Conservation (phyloP, 2,329 filamentous ascomycete species). For the Botryotinia globosa region DNA sequence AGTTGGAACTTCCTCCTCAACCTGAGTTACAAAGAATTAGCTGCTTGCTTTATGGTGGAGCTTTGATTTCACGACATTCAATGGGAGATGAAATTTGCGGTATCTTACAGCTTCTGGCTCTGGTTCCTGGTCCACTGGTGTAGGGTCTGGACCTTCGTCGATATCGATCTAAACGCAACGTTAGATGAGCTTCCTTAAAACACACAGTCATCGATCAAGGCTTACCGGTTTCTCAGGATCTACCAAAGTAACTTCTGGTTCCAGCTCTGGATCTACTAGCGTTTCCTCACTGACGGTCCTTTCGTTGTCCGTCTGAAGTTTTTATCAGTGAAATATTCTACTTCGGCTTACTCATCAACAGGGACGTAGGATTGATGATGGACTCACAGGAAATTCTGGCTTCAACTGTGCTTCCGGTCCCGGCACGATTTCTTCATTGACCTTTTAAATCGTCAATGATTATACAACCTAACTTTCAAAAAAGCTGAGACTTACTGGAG, state of each 20-base stretch:
- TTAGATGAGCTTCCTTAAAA: background rate
- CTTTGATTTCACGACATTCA: background rate
- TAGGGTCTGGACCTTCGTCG: no score
- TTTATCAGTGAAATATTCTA: background rate
- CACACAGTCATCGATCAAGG: background rate
- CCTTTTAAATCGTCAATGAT: background rate
- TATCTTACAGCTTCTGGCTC: background rate
- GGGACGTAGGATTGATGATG: background rate
- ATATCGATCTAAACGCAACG: background rate
- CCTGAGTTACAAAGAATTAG: background rate
- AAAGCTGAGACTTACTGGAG: background rate
- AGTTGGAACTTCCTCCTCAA: background rate
- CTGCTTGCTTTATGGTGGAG: background rate
- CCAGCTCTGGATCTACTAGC: background rate
- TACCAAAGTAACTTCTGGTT: background rate
- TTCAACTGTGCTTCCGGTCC: background rate
- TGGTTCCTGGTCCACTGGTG: background rate
- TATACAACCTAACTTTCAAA: no score
- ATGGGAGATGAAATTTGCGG: no score
- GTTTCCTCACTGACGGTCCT: background rate
- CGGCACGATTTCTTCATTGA: background rate
- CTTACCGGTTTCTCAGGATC: background rate
- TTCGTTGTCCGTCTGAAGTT: background rate
- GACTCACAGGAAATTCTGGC: background rate
- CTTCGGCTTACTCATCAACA: background rate